Percentiles rank a stretch among this genome's conserved stretches.
Evolutionary conservation across 768 basidiomycete species (phyloP).

Genomic region (Pholiota molesta): DNA sequence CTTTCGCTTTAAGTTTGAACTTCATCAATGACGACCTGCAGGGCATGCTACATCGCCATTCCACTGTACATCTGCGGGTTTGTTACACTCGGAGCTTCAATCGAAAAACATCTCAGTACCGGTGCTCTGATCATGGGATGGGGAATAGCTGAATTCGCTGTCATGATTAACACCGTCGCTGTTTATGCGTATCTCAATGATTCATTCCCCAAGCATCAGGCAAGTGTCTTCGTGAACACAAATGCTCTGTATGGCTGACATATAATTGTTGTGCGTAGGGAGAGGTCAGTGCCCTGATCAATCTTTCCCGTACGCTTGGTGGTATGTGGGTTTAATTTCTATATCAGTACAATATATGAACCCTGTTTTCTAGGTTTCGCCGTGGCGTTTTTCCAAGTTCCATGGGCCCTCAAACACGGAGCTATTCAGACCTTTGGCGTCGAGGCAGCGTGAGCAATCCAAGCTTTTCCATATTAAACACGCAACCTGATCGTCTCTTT

Average conservation of each 20-base stretch:
- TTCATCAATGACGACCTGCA: too few species aligned
- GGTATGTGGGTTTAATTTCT: constrained; percentile 29
- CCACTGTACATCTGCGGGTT: constrained; percentile 67
- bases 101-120: constrained; percentile 55
- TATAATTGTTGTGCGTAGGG: constrained; percentile 38
- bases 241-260: constrained; percentile 28
- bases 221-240: constrained; percentile 58
- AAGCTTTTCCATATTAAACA: not conserved
- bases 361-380: constrained; percentile 47
- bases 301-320: constrained; percentile 46
- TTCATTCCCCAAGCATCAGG: constrained; percentile 35
- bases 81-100: constrained; percentile 54
- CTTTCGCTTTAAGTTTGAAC: too few species aligned
- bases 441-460: constrained; percentile 56
- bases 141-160: constrained; percentile 59
- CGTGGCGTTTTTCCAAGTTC: constrained; percentile 69
- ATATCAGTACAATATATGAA: not conserved
- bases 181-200: constrained; percentile 49
- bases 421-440: constrained; percentile 64
- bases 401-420: constrained; percentile 63
- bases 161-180: constrained; percentile 65
- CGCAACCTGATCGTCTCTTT: not conserved
- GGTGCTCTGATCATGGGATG: constrained; percentile 66
- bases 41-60: constrained; percentile 61
- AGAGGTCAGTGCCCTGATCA: constrained; percentile 35